Evolutionary conservation across 352 stramenopile species (phyloP), one percentile per base, ranked within the genome.

Genomic region (Phytopythium boreale): DNA sequence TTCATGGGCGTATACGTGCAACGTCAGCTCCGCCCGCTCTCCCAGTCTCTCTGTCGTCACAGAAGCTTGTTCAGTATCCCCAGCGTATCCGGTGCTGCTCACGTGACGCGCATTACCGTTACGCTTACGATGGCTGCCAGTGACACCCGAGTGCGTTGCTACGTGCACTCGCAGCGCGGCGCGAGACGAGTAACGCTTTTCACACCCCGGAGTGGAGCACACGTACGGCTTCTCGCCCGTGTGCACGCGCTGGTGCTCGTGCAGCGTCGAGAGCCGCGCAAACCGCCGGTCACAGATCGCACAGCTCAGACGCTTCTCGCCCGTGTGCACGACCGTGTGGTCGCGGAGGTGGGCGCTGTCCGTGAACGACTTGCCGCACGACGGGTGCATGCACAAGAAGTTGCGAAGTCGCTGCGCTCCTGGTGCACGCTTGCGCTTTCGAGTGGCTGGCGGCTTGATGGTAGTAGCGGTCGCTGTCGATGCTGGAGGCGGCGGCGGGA

Each of bases 301-400:
- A 46, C 79, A 90, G 49, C 69, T 71, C 47, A 88, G 53, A 20
- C 75, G 84, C 76, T 88, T 88, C 63, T 88, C 81, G 56, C 81
- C 79, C 37, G 79, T 88, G 67, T 90, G 81, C n/a, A 90, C 81
- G 39, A 88, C 80, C 36, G 77, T 90, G 67, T 90, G 81, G 62
- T 90, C 79, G 60, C 79, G 68, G 53, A 89, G 66, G 49, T 90
- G 79, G 39, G 81, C 81, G 61, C 83, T 90, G 68, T 89, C 79
- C 19, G 77, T 77, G 61, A 90, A 90, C 26, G 79, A 84, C 64
- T 90, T 90, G 53, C 76, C 79, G 57, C 81, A 90, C 19, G 74
- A 75, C 59, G 79, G 79, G 58, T 90, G 77, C 62, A 84, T 84
- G 51, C 81, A 89, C 22, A 87, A 66, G 29, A 90, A 90, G 46